Base-by-base conservation (phyloP, 2,329 filamentous ascomycete genomes). In the Uncinocarpus reesii region DNA sequence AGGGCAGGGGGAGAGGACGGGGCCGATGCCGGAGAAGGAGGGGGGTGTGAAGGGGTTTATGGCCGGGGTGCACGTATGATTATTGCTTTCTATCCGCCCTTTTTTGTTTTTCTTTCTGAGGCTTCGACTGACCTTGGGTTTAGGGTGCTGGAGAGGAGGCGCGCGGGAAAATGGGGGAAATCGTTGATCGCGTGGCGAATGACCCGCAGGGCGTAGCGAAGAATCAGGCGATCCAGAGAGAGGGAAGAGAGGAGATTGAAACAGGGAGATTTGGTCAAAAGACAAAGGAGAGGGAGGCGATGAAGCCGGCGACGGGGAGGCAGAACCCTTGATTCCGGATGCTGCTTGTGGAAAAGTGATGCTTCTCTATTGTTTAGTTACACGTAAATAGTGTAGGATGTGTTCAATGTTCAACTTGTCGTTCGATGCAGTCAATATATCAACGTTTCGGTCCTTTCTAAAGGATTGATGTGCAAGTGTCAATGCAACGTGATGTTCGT, bases 121-220 rank as follows among this genome's bases (percentile, higher is more conserved):
- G 13, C 1, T 29, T n/a, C 7, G 29, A 11, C 23, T 29, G 40
- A 43, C 7, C 7, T 24, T 16, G 21, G 11, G 29, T 31, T 38
- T 38, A 49, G 47, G 47, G 47, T 4, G 34, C 40, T 1, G 47
- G 47, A n/a, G 47, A 49, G 34, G 5, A 28, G 34, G 21, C 44
- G 20, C 47, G 47, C n/a, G 47, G 47, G 4, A 43, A 43, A 16
- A 32, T 32, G 1, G 31, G 34, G 18, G 41, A 41, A n/a, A n/a
- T 38, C 6, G 32, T 44, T 29, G 47, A 49, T n/a, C 32, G 38
- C 1, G 32, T 28, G n/a, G 26, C 47, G 24, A 6, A 21, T 16
- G 47, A 49, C 26, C 7, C 24, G 5, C 21, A 43, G 10, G 47
- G 47, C 4, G 31, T 35, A 18, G 18, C 18, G 24, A 42, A 24